These are phyloP conservation scores for Nakazawaea laoshanensis DNA, from an alignment of 805 yeast species.

Conservation along the genomic window DNA sequence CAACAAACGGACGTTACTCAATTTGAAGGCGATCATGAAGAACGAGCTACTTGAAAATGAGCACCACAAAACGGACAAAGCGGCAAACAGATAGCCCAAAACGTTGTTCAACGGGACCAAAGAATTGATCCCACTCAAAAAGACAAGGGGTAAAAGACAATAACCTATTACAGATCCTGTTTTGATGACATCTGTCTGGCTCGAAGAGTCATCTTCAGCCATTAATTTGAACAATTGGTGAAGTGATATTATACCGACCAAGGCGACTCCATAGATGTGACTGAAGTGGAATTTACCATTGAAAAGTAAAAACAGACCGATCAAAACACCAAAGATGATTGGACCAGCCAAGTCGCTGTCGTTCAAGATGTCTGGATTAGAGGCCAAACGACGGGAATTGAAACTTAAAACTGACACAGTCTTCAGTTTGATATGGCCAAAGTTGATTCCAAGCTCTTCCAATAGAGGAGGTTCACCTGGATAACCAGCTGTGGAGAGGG, in stretches of 20 bases:
- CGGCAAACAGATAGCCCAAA: conserved; percentile 63
- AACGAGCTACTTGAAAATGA: conserved; percentile 91
- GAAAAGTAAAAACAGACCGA: conserved; percentile 73
- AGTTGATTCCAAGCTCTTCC: conserved; percentile 91
- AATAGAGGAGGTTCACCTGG: conserved; percentile 90
- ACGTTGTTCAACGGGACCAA: conserved; percentile 60
- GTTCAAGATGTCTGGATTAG: conserved; percentile 61
- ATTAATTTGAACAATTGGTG: conserved; percentile 81
- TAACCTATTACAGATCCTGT: conserved; percentile 93
- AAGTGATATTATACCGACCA: conserved; percentile 79
- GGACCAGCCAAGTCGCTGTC: conserved; percentile 97
- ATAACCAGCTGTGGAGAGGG: conserved; percentile 88
- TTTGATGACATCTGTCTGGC: conserved; percentile 42
- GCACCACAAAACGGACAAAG: conserved; percentile 76
- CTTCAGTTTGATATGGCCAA: conserved; percentile 75
- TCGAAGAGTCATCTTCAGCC: conserved; percentile 47
- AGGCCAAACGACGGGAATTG: conserved; percentile 38
- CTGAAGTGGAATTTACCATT: conserved; percentile 97
- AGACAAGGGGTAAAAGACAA: conserved; percentile 83
- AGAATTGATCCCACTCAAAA: conserved; percentile 65
- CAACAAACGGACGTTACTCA: conserved; percentile 78
- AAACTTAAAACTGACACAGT: conserved; percentile 86
- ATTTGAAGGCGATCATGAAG: conserved; percentile 74
- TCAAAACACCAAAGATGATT: conserved; percentile 73
- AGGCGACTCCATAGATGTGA: conserved; percentile 91